phyloP scores from a whole-genome alignment of 2,329 filamentous ascomycete species.

The Sclerotinia minor region DNA sequence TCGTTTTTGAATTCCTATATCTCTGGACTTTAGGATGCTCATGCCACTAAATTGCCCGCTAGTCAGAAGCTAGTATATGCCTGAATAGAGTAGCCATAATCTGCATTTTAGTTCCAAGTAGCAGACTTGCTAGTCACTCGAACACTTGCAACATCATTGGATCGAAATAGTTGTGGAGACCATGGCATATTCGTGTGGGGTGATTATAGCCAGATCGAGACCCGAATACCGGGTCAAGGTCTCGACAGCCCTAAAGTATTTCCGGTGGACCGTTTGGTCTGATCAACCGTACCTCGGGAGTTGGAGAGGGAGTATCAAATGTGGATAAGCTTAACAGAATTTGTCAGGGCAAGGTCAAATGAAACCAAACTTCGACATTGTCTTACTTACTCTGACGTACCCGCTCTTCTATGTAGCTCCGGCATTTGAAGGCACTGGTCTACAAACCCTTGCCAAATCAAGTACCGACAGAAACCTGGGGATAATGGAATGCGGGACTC shows the following conservation, averaged over 20 bases:
- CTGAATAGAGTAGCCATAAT: not conserved
- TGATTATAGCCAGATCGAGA: not conserved
- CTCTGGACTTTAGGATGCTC: not conserved
- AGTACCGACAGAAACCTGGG: not conserved
- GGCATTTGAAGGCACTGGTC: not conserved
- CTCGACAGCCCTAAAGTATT: not conserved
- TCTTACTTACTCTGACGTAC: not conserved
- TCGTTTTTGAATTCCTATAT: not conserved
- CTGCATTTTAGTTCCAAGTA: not conserved
- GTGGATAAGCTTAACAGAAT: not conserved
- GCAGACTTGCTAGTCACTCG: not conserved
- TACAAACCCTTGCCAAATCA: not conserved
- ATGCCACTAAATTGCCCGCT: not conserved
- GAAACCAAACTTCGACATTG: not conserved
- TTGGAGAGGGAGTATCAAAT: not conserved
- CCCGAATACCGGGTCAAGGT: not conserved
- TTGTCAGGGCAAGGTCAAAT: not conserved
- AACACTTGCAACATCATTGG: not conserved
- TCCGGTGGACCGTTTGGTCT: not conserved
- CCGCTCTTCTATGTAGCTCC: not conserved
- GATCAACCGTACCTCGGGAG: not conserved
- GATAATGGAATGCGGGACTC: not conserved
- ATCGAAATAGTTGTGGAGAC: not conserved
- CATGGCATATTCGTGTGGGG: not conserved
- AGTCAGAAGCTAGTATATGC: not conserved